Evolutionary conservation across 1,139 yeast genomes (phyloP).

Genomic region (Pichia sp.): DNA sequence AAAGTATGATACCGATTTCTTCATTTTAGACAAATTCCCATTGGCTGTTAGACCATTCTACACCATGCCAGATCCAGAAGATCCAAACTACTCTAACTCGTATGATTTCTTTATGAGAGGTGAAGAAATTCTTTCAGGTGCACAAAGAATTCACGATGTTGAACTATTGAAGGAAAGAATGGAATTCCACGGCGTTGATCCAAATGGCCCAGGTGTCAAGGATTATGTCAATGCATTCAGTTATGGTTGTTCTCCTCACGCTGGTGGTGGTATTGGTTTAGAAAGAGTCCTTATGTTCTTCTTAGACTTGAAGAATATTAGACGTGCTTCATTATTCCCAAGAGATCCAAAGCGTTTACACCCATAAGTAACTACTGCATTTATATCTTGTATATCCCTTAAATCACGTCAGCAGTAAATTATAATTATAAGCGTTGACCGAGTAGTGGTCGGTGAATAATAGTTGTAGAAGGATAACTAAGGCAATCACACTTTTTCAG

Average conservation of each 20-base stretch:
- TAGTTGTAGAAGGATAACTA: too few relatives aligned
- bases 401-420: too few relatives aligned
- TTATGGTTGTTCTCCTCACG: constrained; percentile 97
- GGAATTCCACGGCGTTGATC: constrained; percentile 75
- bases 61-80: constrained; percentile 96
- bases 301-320: constrained; percentile 91
- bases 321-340: constrained; percentile 97
- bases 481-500: too few relatives aligned
- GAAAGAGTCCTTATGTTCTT: constrained; percentile 98
- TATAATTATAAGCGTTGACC: too few relatives aligned
- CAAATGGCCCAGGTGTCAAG: constrained; percentile 68
- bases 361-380: constrained; percentile 38
- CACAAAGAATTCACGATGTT: constrained; percentile 97
- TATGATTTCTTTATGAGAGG: constrained; percentile 99
- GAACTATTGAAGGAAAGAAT: constrained; percentile 75
- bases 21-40: constrained; percentile 97
- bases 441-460: too few relatives aligned
- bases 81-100: constrained; percentile 87
- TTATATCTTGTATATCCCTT: too few relatives aligned
- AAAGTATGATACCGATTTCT: constrained; percentile 93
- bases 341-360: constrained; percentile 94
- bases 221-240: constrained; percentile 90
- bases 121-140: constrained; percentile 97
- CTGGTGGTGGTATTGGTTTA: constrained; percentile 99
- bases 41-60: constrained; percentile 94